phyloP scores from a whole-genome alignment of 768 basidiomycete species.

The Hebeloma cylindrosporum region DNA sequence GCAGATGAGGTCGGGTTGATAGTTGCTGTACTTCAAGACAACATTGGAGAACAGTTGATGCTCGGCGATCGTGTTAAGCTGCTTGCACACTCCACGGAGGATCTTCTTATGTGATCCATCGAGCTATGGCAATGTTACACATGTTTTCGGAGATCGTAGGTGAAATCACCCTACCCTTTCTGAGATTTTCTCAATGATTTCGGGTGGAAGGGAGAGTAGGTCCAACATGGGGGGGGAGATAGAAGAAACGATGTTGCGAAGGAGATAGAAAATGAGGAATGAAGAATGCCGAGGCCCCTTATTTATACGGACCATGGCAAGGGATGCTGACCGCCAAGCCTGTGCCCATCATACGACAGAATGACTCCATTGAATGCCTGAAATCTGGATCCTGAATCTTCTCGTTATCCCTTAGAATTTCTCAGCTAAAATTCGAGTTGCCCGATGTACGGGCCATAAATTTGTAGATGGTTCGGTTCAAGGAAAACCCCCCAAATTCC shows the following conservation, averaged over 20 bases:
- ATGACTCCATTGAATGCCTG: too few species aligned
- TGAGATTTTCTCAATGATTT: slow-evolving; percentile 20
- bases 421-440: too few species aligned
- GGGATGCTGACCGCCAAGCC: too few species aligned
- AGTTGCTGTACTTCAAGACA: slow-evolving; percentile 24
- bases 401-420: too few species aligned
- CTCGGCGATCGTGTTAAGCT: slow-evolving; percentile 18
- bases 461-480: too few species aligned
- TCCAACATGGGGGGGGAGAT: slow-evolving; percentile 13
- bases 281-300: too few species aligned
- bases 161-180: slow-evolving; percentile 8
- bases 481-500: too few species aligned
- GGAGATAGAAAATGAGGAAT: background rate
- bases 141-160: background rate
- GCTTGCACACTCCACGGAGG: slow-evolving; percentile 15
- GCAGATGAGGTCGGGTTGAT: slow-evolving; percentile 21
- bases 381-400: too few species aligned
- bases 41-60: slow-evolving; percentile 22
- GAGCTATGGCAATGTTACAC: slow-evolving; percentile 4
- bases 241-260: background rate
- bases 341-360: too few species aligned
- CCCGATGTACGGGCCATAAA: too few species aligned
- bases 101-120: slow-evolving; percentile 19
- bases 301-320: too few species aligned
- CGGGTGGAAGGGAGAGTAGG: slow-evolving; percentile 18